Percentiles rank a stretch among this genome's conserved stretches.
Evolutionary conservation across 2,329 filamentous ascomycete genomes (phyloP).

Genomic region (Aspergillus aculeatinus): DNA sequence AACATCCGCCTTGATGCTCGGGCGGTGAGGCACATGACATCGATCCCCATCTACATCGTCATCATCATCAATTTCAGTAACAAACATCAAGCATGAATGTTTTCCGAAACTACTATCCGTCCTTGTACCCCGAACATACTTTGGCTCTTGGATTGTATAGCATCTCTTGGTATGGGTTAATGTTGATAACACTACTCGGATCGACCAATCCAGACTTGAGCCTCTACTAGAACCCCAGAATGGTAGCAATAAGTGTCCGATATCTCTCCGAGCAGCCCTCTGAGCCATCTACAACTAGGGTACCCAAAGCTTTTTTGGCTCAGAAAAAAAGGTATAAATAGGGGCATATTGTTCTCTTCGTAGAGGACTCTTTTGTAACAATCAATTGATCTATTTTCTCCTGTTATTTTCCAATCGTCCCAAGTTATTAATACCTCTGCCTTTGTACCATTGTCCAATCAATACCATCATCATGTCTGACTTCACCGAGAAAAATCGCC

Average conservation of each 20-base stretch:
- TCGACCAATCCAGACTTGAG: neutral
- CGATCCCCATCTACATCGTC: slow-evolving; percentile 3
- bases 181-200: neutral
- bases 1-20: slow-evolving; percentile 10
- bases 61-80: neutral
- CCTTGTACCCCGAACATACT: neutral
- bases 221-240: neutral
- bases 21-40: slow-evolving; percentile 27
- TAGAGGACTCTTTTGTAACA: neutral
- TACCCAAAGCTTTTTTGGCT: neutral
- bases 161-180: neutral
- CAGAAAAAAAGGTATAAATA: slow-evolving; percentile 9
- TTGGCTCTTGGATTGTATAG: neutral
- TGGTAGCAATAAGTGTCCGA: slow-evolving; percentile 29
- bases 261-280: slow-evolving; percentile 30
- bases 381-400: neutral
- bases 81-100: neutral
- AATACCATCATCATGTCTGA: slow-evolving; percentile 27
- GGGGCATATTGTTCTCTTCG: neutral
- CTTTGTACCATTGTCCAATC: neutral
- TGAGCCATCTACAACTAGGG: neutral
- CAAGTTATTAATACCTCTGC: neutral
- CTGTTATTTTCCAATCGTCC: neutral
- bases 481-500: slow-evolving; percentile 39
- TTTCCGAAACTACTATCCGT: neutral